Percentiles rank a stretch among this genome's conserved stretches.
Evolutionary conservation across 257 asterid species (phyloP).

Genomic region (Jacaranda mimosifolia): DNA sequence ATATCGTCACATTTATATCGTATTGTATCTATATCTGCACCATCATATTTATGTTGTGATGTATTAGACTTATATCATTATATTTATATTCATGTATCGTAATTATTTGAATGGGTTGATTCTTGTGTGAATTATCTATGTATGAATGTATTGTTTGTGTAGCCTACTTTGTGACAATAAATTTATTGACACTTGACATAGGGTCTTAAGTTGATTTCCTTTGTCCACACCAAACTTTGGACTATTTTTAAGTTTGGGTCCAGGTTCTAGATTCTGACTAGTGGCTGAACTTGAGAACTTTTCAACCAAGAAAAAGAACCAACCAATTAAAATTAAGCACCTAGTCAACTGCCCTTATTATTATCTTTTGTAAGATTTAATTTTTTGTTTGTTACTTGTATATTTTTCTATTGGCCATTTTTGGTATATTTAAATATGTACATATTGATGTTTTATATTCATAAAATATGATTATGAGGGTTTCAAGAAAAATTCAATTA

Average conservation of each 20-base stretch:
- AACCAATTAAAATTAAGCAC: not conserved
- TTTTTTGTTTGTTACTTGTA: not conserved
- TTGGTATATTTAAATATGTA: no score
- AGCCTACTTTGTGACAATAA: not conserved
- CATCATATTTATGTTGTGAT: no score
- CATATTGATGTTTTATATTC: no score
- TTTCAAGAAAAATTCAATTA: no score
- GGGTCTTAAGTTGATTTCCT: not conserved
- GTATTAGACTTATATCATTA: no score
- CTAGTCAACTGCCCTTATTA: not conserved
- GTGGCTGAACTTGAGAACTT: not conserved
- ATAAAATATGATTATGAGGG: no score
- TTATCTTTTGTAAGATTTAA: not conserved
- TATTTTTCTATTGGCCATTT: no score
- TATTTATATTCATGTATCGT: no score
- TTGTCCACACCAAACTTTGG: not conserved
- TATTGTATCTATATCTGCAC: no score
- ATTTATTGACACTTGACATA: not conserved
- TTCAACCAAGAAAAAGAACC: not conserved
- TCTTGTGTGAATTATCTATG: no score
- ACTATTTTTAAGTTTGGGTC: not conserved
- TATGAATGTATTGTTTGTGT: not conserved
- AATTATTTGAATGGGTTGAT: no score
- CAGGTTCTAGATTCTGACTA: conserved; percentile 24
- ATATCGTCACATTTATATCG: no score